Evolutionary conservation across 306 rosid species (phyloP).

Genomic region (Inga oerstediana): DNA sequence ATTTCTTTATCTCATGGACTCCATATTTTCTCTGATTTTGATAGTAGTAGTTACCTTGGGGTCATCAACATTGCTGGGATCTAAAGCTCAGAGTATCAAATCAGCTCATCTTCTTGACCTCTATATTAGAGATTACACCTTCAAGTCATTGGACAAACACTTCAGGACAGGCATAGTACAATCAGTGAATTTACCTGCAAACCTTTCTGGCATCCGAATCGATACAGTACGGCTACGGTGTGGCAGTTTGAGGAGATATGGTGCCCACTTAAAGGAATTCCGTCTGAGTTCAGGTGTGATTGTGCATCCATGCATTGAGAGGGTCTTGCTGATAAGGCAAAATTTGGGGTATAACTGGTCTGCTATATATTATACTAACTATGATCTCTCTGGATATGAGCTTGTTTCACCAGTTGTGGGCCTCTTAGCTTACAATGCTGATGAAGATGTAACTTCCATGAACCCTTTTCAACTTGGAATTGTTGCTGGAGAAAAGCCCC

Average conservation of each 20-base stretch:
- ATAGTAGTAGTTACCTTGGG: constrained; percentile 43
- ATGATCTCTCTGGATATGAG: constrained; percentile 70
- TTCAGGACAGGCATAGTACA: constrained; percentile 64
- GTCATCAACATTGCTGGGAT: constrained; percentile 39
- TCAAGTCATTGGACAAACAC: constrained; percentile 53
- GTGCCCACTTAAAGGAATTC: constrained; percentile 77
- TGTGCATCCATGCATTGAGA: constrained; percentile 81
- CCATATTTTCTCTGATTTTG: constrained; percentile 45
- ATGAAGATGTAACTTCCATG: constrained; percentile 50
- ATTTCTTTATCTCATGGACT: constrained; percentile 59
- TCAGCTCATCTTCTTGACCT: constrained; percentile 88
- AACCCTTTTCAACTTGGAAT: constrained; percentile 85
- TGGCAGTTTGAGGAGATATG: constrained; percentile 86
- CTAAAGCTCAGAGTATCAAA: constrained; percentile 51
- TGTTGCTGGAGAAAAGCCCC: constrained; percentile 61
- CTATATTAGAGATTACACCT: constrained; percentile 73
- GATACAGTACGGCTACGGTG: constrained; percentile 71
- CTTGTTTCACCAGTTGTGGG: constrained; percentile 85
- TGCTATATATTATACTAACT: constrained; percentile 65
- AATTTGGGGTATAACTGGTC: constrained; percentile 83
- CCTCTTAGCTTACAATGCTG: constrained; percentile 82
- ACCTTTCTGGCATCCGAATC: constrained; percentile 73
- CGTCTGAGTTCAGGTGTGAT: constrained; percentile 65
- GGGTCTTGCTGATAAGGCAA: constrained; percentile 75
- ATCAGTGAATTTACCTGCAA: constrained; percentile 64